A percentile compares a stretch with the other conserved stretches of the same genome.
phyloP scores from a whole-genome alignment of 2,329 filamentous ascomycete genomes.

The Cladosporium colombiae region DNA sequence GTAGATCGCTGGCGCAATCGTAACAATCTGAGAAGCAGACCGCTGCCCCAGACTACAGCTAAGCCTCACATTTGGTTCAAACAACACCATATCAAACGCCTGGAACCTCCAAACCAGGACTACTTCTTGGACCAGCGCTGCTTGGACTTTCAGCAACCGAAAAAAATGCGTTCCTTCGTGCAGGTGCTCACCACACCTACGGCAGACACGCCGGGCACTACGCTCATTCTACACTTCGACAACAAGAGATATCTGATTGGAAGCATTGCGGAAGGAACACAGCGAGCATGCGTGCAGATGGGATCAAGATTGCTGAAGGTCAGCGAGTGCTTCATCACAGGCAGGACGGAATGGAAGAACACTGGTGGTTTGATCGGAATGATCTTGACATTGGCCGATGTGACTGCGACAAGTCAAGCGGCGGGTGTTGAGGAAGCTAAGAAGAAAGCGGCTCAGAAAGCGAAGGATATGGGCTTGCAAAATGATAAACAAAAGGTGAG shows the following conservation, averaged over 20 bases:
- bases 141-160: background rate
- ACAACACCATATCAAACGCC: background rate
- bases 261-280: constrained; percentile 77
- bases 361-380: constrained; percentile 82
- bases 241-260: constrained; percentile 84
- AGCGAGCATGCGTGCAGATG: constrained; percentile 72
- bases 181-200: constrained; percentile 81
- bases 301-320: constrained; percentile 66
- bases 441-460: constrained; percentile 33
- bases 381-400: constrained; percentile 79
- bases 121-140: background rate
- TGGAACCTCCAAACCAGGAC: background rate
- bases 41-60: background rate
- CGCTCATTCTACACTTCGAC: constrained; percentile 76
- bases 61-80: background rate
- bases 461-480: constrained; percentile 36
- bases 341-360: constrained; percentile 71
- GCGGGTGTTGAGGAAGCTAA: constrained; percentile 45
- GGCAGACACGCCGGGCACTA: constrained; percentile 81
- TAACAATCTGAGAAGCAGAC: background rate
- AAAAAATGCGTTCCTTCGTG: constrained; percentile 68
- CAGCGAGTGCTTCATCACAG: constrained; percentile 80
- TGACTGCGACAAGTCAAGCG: constrained; percentile 50
- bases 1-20: constrained; percentile 11
- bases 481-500: constrained; percentile 31